phyloP scores from a whole-genome alignment of 768 basidiomycete genomes.

The Pilatotrama ljubarskyi region DNA sequence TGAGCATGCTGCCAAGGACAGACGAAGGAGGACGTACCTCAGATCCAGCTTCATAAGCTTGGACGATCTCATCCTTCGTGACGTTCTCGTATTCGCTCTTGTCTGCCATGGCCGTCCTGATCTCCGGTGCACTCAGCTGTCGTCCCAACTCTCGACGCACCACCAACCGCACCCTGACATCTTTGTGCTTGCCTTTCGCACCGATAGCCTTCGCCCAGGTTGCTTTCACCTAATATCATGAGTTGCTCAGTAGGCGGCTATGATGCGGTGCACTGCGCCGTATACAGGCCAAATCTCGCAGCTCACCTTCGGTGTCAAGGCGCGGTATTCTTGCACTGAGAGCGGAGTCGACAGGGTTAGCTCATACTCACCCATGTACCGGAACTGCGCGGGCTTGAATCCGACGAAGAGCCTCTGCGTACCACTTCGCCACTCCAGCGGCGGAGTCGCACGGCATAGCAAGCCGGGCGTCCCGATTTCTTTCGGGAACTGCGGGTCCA shows the following conservation, averaged over 20 bases:
- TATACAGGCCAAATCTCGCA: too few species aligned
- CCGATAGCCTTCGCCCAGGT: neutral
- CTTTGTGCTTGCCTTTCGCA: neutral
- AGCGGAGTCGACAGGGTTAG: neutral
- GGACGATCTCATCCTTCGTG: neutral
- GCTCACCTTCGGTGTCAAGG: neutral
- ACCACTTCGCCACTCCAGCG: neutral
- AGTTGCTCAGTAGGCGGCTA: neutral
- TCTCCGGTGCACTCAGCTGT: neutral
- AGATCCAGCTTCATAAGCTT: neutral
- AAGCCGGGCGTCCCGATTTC: constrained; percentile 14
- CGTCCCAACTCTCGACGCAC: neutral
- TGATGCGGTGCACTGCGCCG: too few species aligned
- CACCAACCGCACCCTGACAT: neutral
- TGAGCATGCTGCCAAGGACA: neutral
- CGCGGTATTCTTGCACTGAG: neutral
- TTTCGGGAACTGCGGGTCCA: constrained; percentile 17
- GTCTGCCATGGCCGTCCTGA: neutral
- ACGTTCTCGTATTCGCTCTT: neutral
- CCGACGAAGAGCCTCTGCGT: neutral
- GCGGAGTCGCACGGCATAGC: neutral
- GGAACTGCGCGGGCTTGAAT: neutral
- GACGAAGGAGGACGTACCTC: neutral
- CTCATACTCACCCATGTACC: constrained; percentile 8
- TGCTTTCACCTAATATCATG: neutral